A percentile compares a stretch with the other conserved stretches of the same genome.
Evolutionary conservation across 2,329 filamentous ascomycete species (phyloP).

Genomic region (Bipolaris zeicola): DNA sequence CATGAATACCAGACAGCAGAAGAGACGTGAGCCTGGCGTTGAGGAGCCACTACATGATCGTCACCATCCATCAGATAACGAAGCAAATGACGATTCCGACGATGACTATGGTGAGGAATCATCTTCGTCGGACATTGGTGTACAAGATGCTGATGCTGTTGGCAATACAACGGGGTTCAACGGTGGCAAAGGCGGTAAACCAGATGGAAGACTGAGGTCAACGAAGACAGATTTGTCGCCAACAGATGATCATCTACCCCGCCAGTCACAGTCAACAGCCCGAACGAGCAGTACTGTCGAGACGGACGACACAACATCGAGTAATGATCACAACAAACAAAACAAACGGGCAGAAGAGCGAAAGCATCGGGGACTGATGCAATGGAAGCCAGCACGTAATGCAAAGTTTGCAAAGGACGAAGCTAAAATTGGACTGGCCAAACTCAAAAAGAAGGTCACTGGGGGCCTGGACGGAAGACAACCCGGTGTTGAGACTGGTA

Average conservation of each 20-base stretch:
- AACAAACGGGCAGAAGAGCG: constrained; percentile 76
- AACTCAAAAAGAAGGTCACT: constrained; percentile 76
- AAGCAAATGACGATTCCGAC: constrained; percentile 48
- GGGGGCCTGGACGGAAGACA: constrained; percentile 75
- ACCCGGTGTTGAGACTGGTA: constrained; percentile 80
- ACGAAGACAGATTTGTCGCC: constrained; percentile 41
- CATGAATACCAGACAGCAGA: constrained; percentile 59
- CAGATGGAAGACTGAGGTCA: constrained; percentile 30
- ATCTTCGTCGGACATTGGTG: constrained; percentile 60
- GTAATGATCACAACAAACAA: constrained; percentile 67
- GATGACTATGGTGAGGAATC: constrained; percentile 47
- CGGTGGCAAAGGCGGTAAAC: constrained; percentile 23
- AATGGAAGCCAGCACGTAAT: constrained; percentile 91
- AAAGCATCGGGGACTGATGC: constrained; percentile 89
- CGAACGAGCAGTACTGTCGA: constrained; percentile 36
- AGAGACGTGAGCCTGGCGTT: constrained; percentile 61
- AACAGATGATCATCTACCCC: constrained; percentile 17
- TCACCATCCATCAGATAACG: constrained; percentile 53
- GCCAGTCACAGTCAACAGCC: constrained; percentile 34
- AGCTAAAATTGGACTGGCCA: constrained; percentile 75
- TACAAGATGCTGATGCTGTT: constrained; percentile 60
- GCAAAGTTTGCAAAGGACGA: constrained; percentile 87
- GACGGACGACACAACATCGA: constrained; percentile 26
- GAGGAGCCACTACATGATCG: constrained; percentile 61
- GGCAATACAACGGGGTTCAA: constrained; percentile 31